Evolutionary conservation across 495 filamentous ascomycete species (phyloP).

Genomic region (Lentithecium fluviatile): DNA sequence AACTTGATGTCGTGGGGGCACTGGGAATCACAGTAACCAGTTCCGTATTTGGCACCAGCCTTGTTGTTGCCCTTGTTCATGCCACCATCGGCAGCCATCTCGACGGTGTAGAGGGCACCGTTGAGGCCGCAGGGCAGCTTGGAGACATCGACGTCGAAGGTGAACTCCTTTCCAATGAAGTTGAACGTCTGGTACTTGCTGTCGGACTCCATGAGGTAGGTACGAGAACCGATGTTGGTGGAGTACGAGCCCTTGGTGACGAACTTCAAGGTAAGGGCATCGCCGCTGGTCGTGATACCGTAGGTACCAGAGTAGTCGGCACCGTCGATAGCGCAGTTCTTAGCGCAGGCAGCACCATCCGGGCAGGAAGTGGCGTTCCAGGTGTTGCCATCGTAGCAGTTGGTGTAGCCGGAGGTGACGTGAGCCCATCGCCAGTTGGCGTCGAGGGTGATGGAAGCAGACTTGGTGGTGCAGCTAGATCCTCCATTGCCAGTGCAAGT

Average conservation of each 20-base stretch:
- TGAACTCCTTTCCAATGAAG: constrained; percentile 59
- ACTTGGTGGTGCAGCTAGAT: constrained; percentile 50
- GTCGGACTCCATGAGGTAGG: constrained; percentile 60
- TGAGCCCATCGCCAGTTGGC: constrained; percentile 47
- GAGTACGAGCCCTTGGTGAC: constrained; percentile 40
- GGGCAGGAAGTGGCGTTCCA: constrained; percentile 42
- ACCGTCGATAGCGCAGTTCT: constrained; percentile 46
- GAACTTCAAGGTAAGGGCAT: constrained; percentile 40
- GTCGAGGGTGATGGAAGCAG: constrained; percentile 55
- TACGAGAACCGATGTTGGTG: constrained; percentile 51
- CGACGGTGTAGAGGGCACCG: constrained; percentile 65
- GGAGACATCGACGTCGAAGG: constrained; percentile 64
- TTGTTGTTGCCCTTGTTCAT: constrained; percentile 54
- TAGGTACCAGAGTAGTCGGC: constrained; percentile 40
- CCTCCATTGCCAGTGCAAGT: constrained; percentile 53
- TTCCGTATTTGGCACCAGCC: constrained; percentile 64
- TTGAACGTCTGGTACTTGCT: constrained; percentile 61
- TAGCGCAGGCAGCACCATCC: constrained; percentile 45
- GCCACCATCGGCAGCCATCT: constrained; percentile 61
- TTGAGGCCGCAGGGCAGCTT: constrained; percentile 68
- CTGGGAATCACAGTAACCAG: constrained; percentile 70
- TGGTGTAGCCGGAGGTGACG: constrained; percentile 40
- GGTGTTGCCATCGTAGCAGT: constrained; percentile 43
- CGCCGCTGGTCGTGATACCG: constrained; percentile 39
- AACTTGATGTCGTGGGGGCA: constrained; percentile 56